Evolutionary conservation across 108 stramenopile species (phyloP).

Genomic region (Cyclotella atomus): DNA sequence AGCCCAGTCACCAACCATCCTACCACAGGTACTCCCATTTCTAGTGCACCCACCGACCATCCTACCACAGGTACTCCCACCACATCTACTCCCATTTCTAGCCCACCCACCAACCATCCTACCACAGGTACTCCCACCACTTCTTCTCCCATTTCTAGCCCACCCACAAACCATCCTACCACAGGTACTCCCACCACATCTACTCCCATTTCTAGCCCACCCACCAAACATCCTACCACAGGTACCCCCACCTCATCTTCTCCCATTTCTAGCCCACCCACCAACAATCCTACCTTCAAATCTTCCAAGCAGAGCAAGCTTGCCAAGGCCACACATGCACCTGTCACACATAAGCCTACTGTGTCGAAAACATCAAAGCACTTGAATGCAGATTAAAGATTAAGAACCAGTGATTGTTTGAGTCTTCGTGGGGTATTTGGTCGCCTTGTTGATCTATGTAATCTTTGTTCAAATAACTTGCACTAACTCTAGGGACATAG

Average conservation of each 20-base stretch:
- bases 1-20: background rate
- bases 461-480: too few species aligned
- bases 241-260: background rate
- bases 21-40: background rate
- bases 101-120: too few species aligned
- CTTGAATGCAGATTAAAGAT: too few species aligned
- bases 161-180: background rate
- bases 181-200: background rate
- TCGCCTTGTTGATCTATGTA: too few species aligned
- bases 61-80: background rate
- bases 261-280: background rate
- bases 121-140: background rate
- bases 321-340: background rate
- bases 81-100: too few species aligned
- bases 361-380: too few species aligned
- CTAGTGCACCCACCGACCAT: background rate
- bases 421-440: too few species aligned
- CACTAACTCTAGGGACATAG: too few species aligned
- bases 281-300: background rate
- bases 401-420: too few species aligned
- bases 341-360: too few species aligned
- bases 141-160: background rate
- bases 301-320: background rate
- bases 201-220: background rate
- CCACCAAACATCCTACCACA: background rate